Percentiles rank a stretch among this genome's conserved stretches.
Evolutionary conservation across 768 basidiomycete species (phyloP).

Genomic region (Tulasnella calospora): DNA sequence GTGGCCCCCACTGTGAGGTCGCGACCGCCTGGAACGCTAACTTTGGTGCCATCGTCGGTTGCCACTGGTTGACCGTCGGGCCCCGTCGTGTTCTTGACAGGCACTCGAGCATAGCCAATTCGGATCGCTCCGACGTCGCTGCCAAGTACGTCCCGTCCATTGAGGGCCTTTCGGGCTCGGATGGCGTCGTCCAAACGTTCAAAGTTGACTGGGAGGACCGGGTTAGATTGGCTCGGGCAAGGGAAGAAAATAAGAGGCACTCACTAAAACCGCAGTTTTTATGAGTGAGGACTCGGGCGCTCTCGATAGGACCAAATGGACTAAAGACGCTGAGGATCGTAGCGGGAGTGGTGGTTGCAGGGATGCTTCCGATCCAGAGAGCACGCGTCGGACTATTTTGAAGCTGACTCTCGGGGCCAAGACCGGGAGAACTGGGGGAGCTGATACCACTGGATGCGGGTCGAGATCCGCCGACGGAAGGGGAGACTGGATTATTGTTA

Average conservation of each 20-base stretch:
- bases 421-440: slow-evolving; percentile 32
- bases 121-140: slow-evolving; percentile 95
- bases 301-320: slow-evolving; percentile 96
- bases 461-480: slow-evolving; percentile 39
- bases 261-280: slow-evolving; percentile 92
- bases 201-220: slow-evolving; percentile 68
- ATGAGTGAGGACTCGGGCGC: slow-evolving; percentile 90
- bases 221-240: slow-evolving; percentile 5
- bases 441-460: slow-evolving; percentile 41
- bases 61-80: slow-evolving; percentile 44
- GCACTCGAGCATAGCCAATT: slow-evolving; percentile 95
- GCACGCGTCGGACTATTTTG: slow-evolving; percentile 92
- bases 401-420: slow-evolving; percentile 59
- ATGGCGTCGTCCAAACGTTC: slow-evolving; percentile 96
- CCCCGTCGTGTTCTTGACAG: slow-evolving; percentile 77
- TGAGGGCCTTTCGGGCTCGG: slow-evolving; percentile 88
- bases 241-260: slow-evolving; percentile 35
- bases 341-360: slow-evolving; percentile 88
- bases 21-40: slow-evolving; percentile 74
- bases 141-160: slow-evolving; percentile 92
- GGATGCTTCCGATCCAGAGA: slow-evolving; percentile 97
- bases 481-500: slow-evolving; percentile 58
- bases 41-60: slow-evolving; percentile 42
- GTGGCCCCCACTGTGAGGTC: slow-evolving; percentile 83
- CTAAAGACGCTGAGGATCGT: slow-evolving; percentile 95